phyloP scores from a whole-genome alignment of 345 rosid species.

The Salix brachista region DNA sequence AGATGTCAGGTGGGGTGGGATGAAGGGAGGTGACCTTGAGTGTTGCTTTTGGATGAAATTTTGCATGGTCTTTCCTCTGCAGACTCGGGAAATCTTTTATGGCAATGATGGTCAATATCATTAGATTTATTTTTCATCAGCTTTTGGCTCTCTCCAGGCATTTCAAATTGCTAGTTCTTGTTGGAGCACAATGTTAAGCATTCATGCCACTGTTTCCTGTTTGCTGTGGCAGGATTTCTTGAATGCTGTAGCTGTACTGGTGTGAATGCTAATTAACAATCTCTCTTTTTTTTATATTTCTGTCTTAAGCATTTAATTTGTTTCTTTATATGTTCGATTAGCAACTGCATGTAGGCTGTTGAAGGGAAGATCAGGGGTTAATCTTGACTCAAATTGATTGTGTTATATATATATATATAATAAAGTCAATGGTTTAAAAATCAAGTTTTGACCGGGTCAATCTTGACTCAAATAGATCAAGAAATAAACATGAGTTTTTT shows the following conservation, averaged over 20 bases:
- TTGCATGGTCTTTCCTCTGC: slow-evolving; percentile 7
- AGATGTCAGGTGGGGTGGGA: slow-evolving; percentile 6
- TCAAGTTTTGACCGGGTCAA: too few relatives aligned
- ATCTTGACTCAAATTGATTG: too few relatives aligned
- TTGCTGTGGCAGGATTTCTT: background rate
- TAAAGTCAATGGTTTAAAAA: too few relatives aligned
- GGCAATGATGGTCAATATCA: slow-evolving; percentile 1
- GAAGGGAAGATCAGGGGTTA: background rate
- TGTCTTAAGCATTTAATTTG: background rate
- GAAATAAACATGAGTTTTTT: too few relatives aligned
- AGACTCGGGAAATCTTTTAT: slow-evolving; percentile 1
- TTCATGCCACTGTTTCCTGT: background rate
- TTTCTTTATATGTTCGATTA: background rate
- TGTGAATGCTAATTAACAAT: background rate
- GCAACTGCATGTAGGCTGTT: background rate
- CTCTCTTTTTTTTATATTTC: background rate
- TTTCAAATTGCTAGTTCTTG: background rate
- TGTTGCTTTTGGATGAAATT: slow-evolving; percentile 5
- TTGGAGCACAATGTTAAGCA: background rate
- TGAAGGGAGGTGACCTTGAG: slow-evolving; percentile 1
- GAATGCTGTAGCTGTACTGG: background rate
- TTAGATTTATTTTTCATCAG: background rate
- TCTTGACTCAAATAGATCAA: too few relatives aligned
- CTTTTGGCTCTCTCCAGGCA: background rate
- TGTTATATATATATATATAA: too few relatives aligned